Base-by-base conservation (phyloP, 805 yeast species). In the Cyberlindnera veronae region DNA sequence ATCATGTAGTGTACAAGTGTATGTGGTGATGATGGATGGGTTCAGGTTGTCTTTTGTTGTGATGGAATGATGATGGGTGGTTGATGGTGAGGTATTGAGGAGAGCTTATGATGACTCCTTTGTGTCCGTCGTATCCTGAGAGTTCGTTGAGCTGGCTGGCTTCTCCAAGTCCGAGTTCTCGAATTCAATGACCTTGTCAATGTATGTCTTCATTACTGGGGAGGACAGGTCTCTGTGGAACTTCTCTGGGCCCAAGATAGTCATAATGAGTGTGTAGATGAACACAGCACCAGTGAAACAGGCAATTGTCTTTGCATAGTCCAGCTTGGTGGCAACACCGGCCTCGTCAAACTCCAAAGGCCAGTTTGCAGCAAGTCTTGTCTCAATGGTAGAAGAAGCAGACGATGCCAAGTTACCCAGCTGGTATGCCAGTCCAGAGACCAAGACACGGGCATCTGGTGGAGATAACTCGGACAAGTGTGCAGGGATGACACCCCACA, bases 351-450 rank as follows among this genome's bases (percentile, higher is more conserved):
- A 52, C 11, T 38, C 51, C 23, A 80, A 51, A 3, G 87, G 88
- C 67, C 79, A 83, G 36, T 66, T 61, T 24, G 69, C 69, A 22
- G 89, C 86, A 78, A 45, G 62, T 16, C 69, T 66, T 3, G 86
- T 67, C 58, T 83, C 88, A 46, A 82, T 82, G 10, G 90, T 82
- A 8, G 83, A 73, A 3, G 85, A 74, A 2, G 88, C 88, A 14
- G 84, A 74, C 4, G 84, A 76, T 0, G 81, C 84, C 53, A 83
- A 69, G 57, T 82, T 81, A 64, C 89, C 89, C 42, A 82, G 69
- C 61, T 82, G 89, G 56, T 82, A 82, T 7, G 79, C 70, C 27
- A 78, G 61, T 38, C 87, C 86, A 16, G 74, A 72, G 23, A 80
- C 70, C 49, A 81, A 69, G 3, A 85, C 69, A 54, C 86, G 68